Base-by-base conservation (phyloP, 2,329 filamentous ascomycete species). In the Westerdykella aurantiaca region DNA sequence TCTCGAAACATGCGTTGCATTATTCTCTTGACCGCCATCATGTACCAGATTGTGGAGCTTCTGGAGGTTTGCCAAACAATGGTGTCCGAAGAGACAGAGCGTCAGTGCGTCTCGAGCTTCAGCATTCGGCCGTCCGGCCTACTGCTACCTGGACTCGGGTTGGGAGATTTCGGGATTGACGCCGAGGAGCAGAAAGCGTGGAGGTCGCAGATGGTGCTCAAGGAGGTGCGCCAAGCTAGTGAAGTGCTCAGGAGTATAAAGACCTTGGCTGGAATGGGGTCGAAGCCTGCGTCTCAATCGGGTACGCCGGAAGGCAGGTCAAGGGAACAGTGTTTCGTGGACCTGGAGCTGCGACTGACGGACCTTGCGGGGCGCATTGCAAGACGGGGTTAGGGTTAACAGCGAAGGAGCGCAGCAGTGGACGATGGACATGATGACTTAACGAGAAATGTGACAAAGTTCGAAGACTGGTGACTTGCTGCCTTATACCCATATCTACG, bases 1-100 rank as follows among this genome's bases (percentile, higher is more conserved):
- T 48, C 46, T 33, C 34, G 46, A 7, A 48, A 43, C 34, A 38
- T 45, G 21, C 37, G 44, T 9, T 46, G 41, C 17, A 40, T 44
- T n/a, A 31, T 47, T 22, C 37, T 47, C 13, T 38, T 47, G 11
- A 12, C 31, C 37, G 41, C 45, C n/a, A 41, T 47, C 33, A 40
- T 47, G 41, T 38, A 44, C 29, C 45, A 47, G 38, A 21, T 44
- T 17, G 13, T 38, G 6, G 22, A 33, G 9, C 34, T 47, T 9
- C 41, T 47, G 29, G 45, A 47, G 4, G 25, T 29, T 7, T 29
- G 25, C 25, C 4, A 29, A 12, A 29, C 25, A 9, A 29, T 29
- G 25, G 25, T 29, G 10, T 29, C 25, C 11, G 25, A 29, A 29
- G 25, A 29, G 7, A 29, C 25, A 12, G 25, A 29, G 9, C 25